Conservation (phyloP, 1,139 yeast species). For the Hyphopichia fennica region DNA sequence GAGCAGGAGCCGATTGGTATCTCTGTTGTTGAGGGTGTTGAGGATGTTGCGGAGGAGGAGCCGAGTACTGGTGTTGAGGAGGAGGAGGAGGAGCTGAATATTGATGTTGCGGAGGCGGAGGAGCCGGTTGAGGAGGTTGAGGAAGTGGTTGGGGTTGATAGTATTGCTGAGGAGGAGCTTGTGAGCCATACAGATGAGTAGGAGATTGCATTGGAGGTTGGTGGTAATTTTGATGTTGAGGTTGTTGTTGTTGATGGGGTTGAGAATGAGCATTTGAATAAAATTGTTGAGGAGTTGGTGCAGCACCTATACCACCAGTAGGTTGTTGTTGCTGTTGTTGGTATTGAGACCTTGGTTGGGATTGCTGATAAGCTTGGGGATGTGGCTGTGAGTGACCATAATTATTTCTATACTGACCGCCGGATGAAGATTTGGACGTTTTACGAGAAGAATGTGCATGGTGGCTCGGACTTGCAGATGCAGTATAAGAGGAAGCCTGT, state of each 20-base stretch:
- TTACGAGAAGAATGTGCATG: constrained; percentile 14
- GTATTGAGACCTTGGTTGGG: constrained; percentile 10
- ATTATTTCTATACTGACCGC: constrained; percentile 17
- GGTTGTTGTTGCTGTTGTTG: neutral
- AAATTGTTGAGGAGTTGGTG: constrained; percentile 10
- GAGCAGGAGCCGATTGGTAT: constrained; percentile 1
- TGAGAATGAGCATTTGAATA: constrained; percentile 12
- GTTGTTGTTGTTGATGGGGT: constrained; percentile 10
- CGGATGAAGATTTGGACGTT: constrained; percentile 11
- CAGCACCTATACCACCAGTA: constrained; percentile 8
- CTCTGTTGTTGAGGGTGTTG: constrained; percentile 9
- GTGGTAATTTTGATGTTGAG: constrained; percentile 5
- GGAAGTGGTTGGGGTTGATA: constrained; percentile 15
- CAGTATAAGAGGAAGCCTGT: constrained; percentile 41
- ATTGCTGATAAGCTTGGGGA: constrained; percentile 14
- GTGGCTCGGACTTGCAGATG: constrained; percentile 15
- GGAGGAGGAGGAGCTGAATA: constrained; percentile 6
- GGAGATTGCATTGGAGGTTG: constrained; percentile 14
- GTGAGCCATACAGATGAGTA: constrained; percentile 10
- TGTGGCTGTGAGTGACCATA: constrained; percentile 11
- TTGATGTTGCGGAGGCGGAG: constrained; percentile 8
- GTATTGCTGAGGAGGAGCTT: constrained; percentile 14
- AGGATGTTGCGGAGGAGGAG: constrained; percentile 9
- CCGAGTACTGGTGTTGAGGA: constrained; percentile 7
- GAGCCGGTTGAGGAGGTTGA: constrained; percentile 10